Conservation (phyloP, 2,329 filamentous ascomycete species). For the Dichotomopilus funicola region DNA sequence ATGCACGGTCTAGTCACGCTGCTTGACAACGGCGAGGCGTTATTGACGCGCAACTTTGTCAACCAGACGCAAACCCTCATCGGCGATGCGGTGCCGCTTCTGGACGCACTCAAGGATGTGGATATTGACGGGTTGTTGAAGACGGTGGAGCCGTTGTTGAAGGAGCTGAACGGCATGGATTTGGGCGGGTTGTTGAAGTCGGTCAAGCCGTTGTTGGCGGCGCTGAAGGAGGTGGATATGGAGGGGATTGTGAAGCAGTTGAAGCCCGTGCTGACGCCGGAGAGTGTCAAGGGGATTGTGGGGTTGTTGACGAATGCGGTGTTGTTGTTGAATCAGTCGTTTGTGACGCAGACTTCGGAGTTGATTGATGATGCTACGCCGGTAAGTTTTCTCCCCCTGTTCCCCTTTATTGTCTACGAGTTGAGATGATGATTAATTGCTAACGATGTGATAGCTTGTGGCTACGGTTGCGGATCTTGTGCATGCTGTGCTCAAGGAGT, state of each 20-base stretch:
- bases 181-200: constrained; percentile 8
- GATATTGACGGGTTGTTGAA: constrained; percentile 31
- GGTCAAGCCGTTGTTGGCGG: constrained; percentile 10
- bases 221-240: constrained; percentile 10
- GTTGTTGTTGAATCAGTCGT: constrained; percentile 32
- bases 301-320: constrained; percentile 35
- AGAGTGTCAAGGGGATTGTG: constrained; percentile 32
- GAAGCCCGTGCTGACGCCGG: constrained; percentile 36
- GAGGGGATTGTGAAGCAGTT: constrained; percentile 10
- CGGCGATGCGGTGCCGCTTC: constrained; percentile 32
- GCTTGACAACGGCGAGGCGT: constrained; percentile 26
- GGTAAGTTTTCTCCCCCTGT: neutral
- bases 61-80: constrained; percentile 36
- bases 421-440: neutral
- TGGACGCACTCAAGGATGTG: constrained; percentile 31
- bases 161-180: constrained; percentile 9
- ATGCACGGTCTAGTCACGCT: constrained; percentile 30
- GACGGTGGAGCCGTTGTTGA: constrained; percentile 7
- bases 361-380: constrained; percentile 39
- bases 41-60: constrained; percentile 33
- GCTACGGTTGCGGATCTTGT: constrained; percentile 11
- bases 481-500: constrained; percentile 10
- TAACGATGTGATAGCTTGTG: constrained; percentile 1
- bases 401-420: neutral
- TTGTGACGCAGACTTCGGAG: constrained; percentile 38